Percentiles rank a stretch among this genome's conserved stretches.
These are phyloP conservation scores for Cladorrhinum sp. DNA, from an alignment of 2,329 filamentous ascomycete species.

Conservation along the genomic window DNA sequence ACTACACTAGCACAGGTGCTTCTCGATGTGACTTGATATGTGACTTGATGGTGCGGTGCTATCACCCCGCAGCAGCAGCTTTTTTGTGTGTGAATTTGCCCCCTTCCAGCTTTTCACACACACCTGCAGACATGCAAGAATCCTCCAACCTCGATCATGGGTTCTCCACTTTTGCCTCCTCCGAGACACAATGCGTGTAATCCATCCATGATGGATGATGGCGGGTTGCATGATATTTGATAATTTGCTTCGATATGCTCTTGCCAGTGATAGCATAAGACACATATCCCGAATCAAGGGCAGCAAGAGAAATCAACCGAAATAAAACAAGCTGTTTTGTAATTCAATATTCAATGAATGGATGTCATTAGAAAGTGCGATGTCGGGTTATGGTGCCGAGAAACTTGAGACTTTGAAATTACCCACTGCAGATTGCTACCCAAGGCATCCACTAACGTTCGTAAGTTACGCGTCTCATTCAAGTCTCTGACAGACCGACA, in stretches of 20 bases:
- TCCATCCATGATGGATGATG: background rate
- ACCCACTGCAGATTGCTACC: slow-evolving; percentile 1
- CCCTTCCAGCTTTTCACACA: slow-evolving; percentile 2
- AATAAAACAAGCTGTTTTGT: background rate
- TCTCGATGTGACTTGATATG: background rate
- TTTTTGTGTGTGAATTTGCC: slow-evolving; percentile 7
- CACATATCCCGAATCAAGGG: background rate
- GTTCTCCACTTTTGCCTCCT: slow-evolving; percentile 8
- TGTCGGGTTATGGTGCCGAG: slow-evolving; percentile 8
- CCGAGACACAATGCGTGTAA: background rate
- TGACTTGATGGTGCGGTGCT: background rate
- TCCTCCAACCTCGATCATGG: slow-evolving; percentile 1
- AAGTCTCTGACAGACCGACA: background rate
- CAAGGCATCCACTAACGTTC: background rate
- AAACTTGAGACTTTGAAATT: background rate
- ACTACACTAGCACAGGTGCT: background rate
- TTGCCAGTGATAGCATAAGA: background rate
- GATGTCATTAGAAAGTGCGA: background rate
- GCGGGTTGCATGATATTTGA: background rate
- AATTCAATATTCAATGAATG: background rate
- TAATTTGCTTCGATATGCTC: background rate
- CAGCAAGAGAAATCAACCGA: background rate
- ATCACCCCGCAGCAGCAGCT: slow-evolving; percentile 6
- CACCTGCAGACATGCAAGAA: background rate
- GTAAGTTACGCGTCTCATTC: background rate